Evolutionary conservation across 192 early-diverging fungal species (phyloP).

Genomic region (Coemansia sp.): DNA sequence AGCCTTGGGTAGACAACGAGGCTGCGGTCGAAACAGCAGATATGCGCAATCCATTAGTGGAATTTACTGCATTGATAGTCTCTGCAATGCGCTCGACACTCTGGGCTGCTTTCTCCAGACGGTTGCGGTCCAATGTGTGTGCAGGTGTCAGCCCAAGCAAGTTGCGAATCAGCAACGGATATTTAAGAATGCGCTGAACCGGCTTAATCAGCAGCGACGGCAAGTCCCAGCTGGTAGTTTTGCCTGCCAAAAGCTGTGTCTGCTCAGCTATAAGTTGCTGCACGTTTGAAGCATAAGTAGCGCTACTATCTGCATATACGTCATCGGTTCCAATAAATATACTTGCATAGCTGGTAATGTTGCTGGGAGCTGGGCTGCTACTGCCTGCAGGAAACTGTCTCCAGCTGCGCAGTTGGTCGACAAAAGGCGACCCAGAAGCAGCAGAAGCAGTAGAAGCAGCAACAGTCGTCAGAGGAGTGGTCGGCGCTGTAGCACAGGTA

Average conservation of each 20-base stretch:
- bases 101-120: constrained; percentile 38
- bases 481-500: constrained; percentile 16
- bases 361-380: constrained; percentile 5
- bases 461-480: constrained; percentile 23
- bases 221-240: constrained; percentile 90
- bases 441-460: constrained; percentile 13
- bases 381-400: constrained; percentile 31
- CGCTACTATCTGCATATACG: constrained; percentile 23
- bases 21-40: constrained; percentile 26
- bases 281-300: constrained; percentile 15
- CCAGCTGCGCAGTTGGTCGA: constrained; percentile 21
- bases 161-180: constrained; percentile 77
- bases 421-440: constrained; percentile 26
- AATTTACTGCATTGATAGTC: constrained; percentile 40
- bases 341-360: constrained; percentile 6
- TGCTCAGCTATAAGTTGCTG: constrained; percentile 34
- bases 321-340: constrained; percentile 16
- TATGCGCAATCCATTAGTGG: constrained; percentile 31
- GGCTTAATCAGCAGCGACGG: constrained; percentile 90
- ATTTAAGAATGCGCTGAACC: constrained; percentile 96
- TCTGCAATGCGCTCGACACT: constrained; percentile 48
- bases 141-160: constrained; percentile 35
- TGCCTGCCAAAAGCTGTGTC: constrained; percentile 44
- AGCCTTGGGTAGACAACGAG: constrained; percentile 8
- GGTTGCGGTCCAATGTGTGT: constrained; percentile 37